Percentiles rank a stretch among this genome's conserved stretches.
These are phyloP conservation scores for Triticum aestivum DNA, from an alignment of 176 grass and related monocot species.

Conservation along the genomic window DNA sequence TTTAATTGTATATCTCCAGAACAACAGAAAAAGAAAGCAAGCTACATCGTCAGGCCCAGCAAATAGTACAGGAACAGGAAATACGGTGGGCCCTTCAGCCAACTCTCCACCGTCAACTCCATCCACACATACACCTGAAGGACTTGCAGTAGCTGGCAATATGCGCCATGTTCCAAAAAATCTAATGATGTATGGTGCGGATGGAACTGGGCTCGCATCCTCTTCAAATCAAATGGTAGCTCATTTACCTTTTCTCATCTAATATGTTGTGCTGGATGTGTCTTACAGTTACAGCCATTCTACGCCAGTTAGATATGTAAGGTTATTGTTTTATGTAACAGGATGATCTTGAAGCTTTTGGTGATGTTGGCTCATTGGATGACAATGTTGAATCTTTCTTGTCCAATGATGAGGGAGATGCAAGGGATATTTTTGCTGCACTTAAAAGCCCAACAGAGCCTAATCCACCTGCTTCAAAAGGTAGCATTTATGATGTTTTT, in stretches of 20 bases:
- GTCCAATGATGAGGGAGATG: slow-evolving; percentile 86
- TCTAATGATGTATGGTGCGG: slow-evolving; percentile 89
- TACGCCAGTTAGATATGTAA: slow-evolving; percentile 26
- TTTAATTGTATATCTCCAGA: slow-evolving; percentile 40
- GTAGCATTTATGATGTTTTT: slow-evolving; percentile 33
- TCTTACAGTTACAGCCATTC: not conserved
- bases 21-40: slow-evolving; percentile 96
- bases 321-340: slow-evolving; percentile 28
- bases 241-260: slow-evolving; percentile 36
- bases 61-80: slow-evolving; percentile 97
- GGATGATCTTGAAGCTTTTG: slow-evolving; percentile 98
- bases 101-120: slow-evolving; percentile 94
- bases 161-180: slow-evolving; percentile 68
- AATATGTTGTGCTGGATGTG: slow-evolving; percentile 1
- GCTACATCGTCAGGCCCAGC: slow-evolving; percentile 88
- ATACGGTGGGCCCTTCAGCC: slow-evolving; percentile 74
- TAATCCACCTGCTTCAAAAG: slow-evolving; percentile 66
- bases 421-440: slow-evolving; percentile 89
- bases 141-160: slow-evolving; percentile 65
- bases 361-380: slow-evolving; percentile 85
- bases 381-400: slow-evolving; percentile 99
- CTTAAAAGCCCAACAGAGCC: slow-evolving; percentile 66
- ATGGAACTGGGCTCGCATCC: slow-evolving; percentile 83
- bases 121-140: slow-evolving; percentile 82
- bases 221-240: slow-evolving; percentile 99